A percentile compares a stretch with the other conserved stretches of the same genome.
phyloP scores from a whole-genome alignment of 805 yeast genomes.

The Maudiozyma bulderi region DNA sequence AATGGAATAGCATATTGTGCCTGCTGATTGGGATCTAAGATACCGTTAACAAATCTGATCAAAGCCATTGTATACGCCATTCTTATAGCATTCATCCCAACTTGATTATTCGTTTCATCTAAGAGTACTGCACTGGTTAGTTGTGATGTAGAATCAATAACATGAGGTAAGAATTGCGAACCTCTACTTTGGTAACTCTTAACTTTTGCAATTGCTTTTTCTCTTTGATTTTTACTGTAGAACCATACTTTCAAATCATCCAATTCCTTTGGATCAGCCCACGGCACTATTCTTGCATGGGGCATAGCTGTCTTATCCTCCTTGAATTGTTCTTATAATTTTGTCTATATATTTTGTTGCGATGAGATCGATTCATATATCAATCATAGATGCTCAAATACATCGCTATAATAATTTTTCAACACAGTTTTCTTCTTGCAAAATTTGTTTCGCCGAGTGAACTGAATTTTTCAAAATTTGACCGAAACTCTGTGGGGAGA shows the following conservation, averaged over 20 bases:
- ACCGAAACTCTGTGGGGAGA: background rate
- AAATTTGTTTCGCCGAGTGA: background rate
- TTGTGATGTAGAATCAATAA: slow-evolving; percentile 55
- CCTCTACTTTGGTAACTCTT: slow-evolving; percentile 51
- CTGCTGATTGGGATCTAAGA: slow-evolving; percentile 79
- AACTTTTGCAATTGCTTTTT: slow-evolving; percentile 43
- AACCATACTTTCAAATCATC: slow-evolving; percentile 41
- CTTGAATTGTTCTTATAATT: background rate
- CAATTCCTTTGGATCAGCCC: slow-evolving; percentile 36
- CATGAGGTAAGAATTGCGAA: slow-evolving; percentile 49
- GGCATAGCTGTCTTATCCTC: slow-evolving; percentile 7
- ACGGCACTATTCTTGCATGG: slow-evolving; percentile 30
- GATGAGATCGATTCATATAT: too few species aligned
- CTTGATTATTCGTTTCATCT: slow-evolving; percentile 27
- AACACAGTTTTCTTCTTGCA: background rate
- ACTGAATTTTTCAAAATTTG: background rate
- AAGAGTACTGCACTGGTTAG: slow-evolving; percentile 41
- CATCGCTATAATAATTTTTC: background rate
- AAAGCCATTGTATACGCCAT: slow-evolving; percentile 63
- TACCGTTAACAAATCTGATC: slow-evolving; percentile 82
- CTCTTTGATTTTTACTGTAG: slow-evolving; percentile 31
- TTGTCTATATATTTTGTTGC: too few species aligned
- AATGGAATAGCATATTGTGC: slow-evolving; percentile 71
- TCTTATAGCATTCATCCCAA: slow-evolving; percentile 31
- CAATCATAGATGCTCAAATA: too few species aligned